Evolutionary conservation across 2,329 filamentous ascomycete genomes (phyloP).

Genomic region (Fusarium concolor): DNA sequence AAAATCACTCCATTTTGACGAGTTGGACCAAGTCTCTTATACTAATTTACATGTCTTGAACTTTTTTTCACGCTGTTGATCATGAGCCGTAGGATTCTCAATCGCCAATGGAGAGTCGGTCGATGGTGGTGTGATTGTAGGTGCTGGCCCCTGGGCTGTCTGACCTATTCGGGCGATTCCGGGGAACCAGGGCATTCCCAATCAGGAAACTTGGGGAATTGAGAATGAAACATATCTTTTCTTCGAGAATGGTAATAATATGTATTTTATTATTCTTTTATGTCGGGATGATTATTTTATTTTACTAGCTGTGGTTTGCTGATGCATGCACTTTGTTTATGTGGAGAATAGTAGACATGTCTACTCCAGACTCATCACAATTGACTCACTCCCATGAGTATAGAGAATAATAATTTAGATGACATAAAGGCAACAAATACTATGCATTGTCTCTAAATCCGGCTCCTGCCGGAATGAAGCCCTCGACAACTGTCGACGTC

Average conservation of each 20-base stretch:
- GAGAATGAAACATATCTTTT: background rate
- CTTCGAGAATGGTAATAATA: background rate
- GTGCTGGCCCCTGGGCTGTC: slow-evolving; percentile 33
- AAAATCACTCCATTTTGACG: slow-evolving; percentile 27
- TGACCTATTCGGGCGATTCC: slow-evolving; percentile 43
- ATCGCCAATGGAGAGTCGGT: slow-evolving; percentile 31
- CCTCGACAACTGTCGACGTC: slow-evolving; percentile 23
- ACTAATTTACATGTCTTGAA: background rate
- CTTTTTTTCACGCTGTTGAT: background rate
- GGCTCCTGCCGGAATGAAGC: slow-evolving; percentile 27
- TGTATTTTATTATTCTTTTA: background rate
- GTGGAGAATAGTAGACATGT: slow-evolving; percentile 7
- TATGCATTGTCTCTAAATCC: background rate
- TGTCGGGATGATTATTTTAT: background rate
- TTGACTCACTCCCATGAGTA: background rate
- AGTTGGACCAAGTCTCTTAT: slow-evolving; percentile 30
- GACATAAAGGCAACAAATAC: background rate
- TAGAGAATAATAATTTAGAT: background rate
- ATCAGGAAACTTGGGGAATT: slow-evolving; percentile 21
- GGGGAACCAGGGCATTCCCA: slow-evolving; percentile 22
- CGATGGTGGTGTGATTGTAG: slow-evolving; percentile 41
- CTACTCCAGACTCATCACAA: background rate
- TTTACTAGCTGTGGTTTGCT: background rate
- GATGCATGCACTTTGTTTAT: background rate
- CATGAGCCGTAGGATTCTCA: slow-evolving; percentile 28